Conservation (phyloP, 2,329 filamentous ascomycete genomes). For the Cytospora mali region DNA sequence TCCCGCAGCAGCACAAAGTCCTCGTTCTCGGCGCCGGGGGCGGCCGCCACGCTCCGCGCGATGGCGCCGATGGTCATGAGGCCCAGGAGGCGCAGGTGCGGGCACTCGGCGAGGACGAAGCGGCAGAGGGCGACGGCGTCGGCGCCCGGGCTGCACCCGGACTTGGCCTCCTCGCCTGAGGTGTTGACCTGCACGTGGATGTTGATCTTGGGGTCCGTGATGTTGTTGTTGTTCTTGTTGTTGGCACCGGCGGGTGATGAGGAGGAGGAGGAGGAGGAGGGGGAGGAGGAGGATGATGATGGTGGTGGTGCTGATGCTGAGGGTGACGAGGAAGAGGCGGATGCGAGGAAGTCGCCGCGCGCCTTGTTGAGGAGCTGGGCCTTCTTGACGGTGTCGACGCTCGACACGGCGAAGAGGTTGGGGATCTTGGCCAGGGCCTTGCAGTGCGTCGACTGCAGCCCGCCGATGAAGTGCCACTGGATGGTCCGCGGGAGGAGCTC, state of each 20-base stretch:
- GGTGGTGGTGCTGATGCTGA: too few relatives aligned
- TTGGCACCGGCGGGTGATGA: neutral
- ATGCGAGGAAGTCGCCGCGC: constrained; percentile 54
- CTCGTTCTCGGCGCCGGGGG: constrained; percentile 81
- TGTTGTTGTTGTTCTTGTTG: neutral
- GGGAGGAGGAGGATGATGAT: too few relatives aligned
- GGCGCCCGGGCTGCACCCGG: constrained; percentile 71
- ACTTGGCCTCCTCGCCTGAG: constrained; percentile 82
- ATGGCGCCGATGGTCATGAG: constrained; percentile 98
- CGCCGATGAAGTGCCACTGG: constrained; percentile 96
- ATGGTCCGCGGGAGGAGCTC: constrained; percentile 74
- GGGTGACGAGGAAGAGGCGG: too few relatives aligned
- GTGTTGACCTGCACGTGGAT: constrained; percentile 97
- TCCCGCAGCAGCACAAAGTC: constrained; percentile 75
- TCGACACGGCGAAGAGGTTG: constrained; percentile 90
- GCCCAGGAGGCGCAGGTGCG: constrained; percentile 73
- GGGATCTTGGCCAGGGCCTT: constrained; percentile 82
- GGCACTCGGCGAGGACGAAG: constrained; percentile 68
- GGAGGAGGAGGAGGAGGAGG: too few relatives aligned
- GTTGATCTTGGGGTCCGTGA: constrained; percentile 51
- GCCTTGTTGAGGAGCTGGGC: constrained; percentile 78
- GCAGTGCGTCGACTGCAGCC: constrained; percentile 89
- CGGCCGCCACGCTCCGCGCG: constrained; percentile 75
- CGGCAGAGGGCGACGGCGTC: constrained; percentile 67
- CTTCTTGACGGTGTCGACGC: constrained; percentile 86